Evolutionary conservation across 2,329 filamentous ascomycete genomes (phyloP), one percentile per base, ranked within the genome.

Genomic region (Sclerotinia nivalis): DNA sequence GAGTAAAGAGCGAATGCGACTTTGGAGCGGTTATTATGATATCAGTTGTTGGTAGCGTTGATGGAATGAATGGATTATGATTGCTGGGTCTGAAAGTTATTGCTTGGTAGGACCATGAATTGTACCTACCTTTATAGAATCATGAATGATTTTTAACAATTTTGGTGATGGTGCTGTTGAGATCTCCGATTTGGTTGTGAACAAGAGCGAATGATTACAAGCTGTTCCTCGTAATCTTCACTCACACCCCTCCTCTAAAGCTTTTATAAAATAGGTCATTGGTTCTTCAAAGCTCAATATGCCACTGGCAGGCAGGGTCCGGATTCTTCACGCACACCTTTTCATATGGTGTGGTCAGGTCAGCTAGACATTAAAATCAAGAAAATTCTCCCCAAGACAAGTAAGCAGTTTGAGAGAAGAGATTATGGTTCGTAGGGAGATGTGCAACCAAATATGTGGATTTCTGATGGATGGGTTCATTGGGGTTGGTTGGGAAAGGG

Each of bases 1-100:
- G 71, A 72, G 49, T 69, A 69, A 37, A 66, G 7, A n/a, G 20
- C n/a, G 12, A 52, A 56, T 66, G n/a, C n/a, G 20, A 22, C 22
- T 52, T 52, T 65, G 15, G 61, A 52, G 31, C 22, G 61, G 15
- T 65, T 65, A 43, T 65, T 52, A 52, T 65, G 61, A 65, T 52
- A 65, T 52, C 47, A 65, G 61, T 52, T 65, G 34, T 64, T 52
- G 22, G 31, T 9, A 52, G 61, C 4, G 34, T 65, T 52, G 61
- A 65, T 43, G 47, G 47, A 18, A 62, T 50, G 45, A 54, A 65
- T 65, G 61, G 49, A 65, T 65, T 52, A 65, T 34, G 61, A 54
- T 52, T 64, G 61, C 50, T 50, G 34, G 61, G 47, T 64, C 31
- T 50, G 40, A 61, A 47, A 47, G 61, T 52, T 52, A 64, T 64